These are phyloP conservation scores for Penicillium turbatum DNA, from an alignment of 495 filamentous ascomycete species.

Conservation along the genomic window DNA sequence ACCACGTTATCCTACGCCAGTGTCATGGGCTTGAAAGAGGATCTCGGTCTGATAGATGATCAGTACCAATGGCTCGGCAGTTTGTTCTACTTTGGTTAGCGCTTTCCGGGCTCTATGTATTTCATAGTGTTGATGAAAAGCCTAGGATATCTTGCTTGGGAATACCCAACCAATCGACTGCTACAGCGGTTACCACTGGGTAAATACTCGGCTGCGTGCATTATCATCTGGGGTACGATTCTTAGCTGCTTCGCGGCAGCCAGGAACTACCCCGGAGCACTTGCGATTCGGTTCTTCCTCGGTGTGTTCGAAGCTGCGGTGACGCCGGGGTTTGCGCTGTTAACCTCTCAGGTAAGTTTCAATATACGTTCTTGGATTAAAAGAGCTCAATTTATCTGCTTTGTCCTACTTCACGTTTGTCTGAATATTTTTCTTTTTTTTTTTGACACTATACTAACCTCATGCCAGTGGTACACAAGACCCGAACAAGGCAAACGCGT, in stretches of 20 bases:
- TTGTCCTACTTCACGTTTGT: no score
- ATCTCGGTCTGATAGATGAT: conserved; percentile 38
- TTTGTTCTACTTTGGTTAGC: conserved; percentile 54
- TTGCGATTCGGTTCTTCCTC: conserved; percentile 56
- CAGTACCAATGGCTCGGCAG: conserved; percentile 53
- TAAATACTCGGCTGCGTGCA: conserved; percentile 54
- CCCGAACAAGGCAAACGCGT: conserved; percentile 54
- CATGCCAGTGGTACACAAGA: conserved; percentile 55
- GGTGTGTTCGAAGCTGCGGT: conserved; percentile 60
- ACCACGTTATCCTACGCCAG: conserved; percentile 48
- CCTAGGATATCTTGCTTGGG: conserved; percentile 56
- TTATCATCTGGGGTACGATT: conserved; percentile 55
- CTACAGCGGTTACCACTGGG: conserved; percentile 55
- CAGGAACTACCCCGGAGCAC: conserved; percentile 42
- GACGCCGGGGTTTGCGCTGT: conserved; percentile 57
- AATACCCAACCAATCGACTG: conserved; percentile 58
- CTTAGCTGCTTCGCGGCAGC: conserved; percentile 52
- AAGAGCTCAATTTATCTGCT: no score
- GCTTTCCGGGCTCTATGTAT: no score
- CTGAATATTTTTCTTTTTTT: no score
- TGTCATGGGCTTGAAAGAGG: conserved; percentile 56
- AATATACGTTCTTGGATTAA: no score
- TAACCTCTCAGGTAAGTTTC: no score
- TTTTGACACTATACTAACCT: no score
- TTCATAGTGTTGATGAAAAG: no score